Evolutionary conservation across 2,329 filamentous ascomycete genomes (phyloP), one percentile per base, ranked within the genome.

Genomic region (Neonectria punicea): DNA sequence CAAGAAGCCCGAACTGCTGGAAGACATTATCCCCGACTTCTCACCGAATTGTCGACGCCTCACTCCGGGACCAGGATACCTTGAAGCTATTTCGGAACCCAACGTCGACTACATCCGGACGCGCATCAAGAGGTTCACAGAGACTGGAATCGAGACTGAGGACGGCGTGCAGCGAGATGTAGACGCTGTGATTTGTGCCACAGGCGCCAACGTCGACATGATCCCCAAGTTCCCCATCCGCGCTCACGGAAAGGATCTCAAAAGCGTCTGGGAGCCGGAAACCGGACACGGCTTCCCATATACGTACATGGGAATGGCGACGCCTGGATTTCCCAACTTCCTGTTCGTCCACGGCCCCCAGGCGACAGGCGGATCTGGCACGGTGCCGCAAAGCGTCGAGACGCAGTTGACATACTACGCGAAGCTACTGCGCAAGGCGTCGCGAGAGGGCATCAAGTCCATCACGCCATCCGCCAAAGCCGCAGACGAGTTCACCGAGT

Each of bases 171-270:
- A 85, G 32, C 79, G 88, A 3, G 82, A 87, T 16, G 87, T 90
- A 0, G 90, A 92, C 65, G 87, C 87, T 14, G 80, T 92, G 5
- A 87, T 93, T 69, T 92, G 89, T 70, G 87, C 89, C 1, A 93
- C 91, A 0, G 91, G 91, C 1, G 88, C 89, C 9, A 89, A 91
- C 68, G 82, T 84, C 11, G 84, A 88, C 67, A 82, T 86, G 76
- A 79, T 85, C 0, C 89, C 89, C 0, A 84, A 84, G 0, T 92
- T 92, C 67, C 81, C 87, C 0, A 86, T 93, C 67, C 80, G 81
- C 25, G 85, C 87, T 1, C 77, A 83, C 53, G 87, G 85, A 2
- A 76, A 83, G 9, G 83, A 90, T 61, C 79, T 92, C 2, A 78
- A 81, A 11, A 76, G 82, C 9, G 80, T 86, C 1, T 93, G 90